These are phyloP conservation scores for Artemisia tridentata DNA, from an alignment of 129 eudicot genomes.

Conservation along the genomic window DNA sequence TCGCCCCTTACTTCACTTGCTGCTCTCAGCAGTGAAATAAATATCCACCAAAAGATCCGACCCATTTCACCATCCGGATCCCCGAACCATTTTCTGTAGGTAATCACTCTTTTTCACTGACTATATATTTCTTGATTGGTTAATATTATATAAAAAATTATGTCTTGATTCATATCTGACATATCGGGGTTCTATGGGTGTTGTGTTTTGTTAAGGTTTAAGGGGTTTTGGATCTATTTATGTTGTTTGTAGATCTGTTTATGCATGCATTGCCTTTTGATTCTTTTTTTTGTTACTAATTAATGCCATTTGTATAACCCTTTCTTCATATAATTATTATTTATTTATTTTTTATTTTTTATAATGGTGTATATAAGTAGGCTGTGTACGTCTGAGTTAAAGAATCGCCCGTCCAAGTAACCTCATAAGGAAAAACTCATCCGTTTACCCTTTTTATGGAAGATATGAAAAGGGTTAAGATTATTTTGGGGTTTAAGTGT, in stretches of 20 bases:
- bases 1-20: slow-evolving; percentile 29
- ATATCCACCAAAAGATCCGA: slow-evolving; percentile 25
- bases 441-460: background rate
- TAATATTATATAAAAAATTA: background rate
- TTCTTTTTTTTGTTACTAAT: background rate
- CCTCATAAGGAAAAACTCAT: too few species aligned
- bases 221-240: slow-evolving; percentile 17
- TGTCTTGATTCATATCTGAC: background rate
- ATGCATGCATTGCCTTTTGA: slow-evolving; percentile 23
- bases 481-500: slow-evolving; percentile 23
- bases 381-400: too few species aligned
- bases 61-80: slow-evolving; percentile 23
- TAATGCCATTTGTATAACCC: background rate
- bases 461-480: background rate
- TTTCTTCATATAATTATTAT: too few species aligned
- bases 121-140: slow-evolving; percentile 11
- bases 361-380: too few species aligned
- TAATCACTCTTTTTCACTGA: slow-evolving; percentile 9
- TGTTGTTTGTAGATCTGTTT: slow-evolving; percentile 17
- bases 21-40: slow-evolving; percentile 32
- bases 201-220: slow-evolving; percentile 3
- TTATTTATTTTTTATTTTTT: too few species aligned
- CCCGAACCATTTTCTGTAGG: slow-evolving; percentile 7
- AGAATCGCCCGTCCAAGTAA: too few species aligned
- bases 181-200: background rate